Base-by-base conservation (phyloP, 2,329 filamentous ascomycete species). In the Tolypocladium ovalisporum region DNA sequence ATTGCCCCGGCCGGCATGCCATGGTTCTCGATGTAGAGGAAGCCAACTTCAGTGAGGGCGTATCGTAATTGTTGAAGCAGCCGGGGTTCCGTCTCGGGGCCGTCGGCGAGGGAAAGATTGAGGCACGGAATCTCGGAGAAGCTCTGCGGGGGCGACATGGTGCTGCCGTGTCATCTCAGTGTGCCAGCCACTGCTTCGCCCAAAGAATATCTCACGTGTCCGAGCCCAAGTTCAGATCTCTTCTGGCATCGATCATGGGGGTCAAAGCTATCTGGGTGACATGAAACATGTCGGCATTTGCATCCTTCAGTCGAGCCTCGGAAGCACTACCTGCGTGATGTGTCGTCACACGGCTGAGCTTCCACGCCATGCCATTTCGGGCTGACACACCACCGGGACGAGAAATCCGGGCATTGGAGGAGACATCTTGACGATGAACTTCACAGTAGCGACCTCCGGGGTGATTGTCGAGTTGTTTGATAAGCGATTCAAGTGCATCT, bases 21-120 rank as follows among this genome's bases (percentile, higher is more conserved):
- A 61, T 82, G 79, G 58, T 80, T 78, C 19, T 69, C 67, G 39
- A 83, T 65, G 61, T 82, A 82, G 4, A 83, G 70, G 59, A 83
- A 83, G 22, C 80, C 79, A 36, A 81, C 69, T 19, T 79, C 68
- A 47, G 76, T 75, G 7, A 82, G 66, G 8, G 79, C 77, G 47
- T 73, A 65, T 27, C 71, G 76, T 19, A 82, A 72, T 40, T 75
- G 65, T 9, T 60, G 29, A 1, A 82, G 72, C 0, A 81, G 67
- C 1, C 58, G 47, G 47, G 47, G 47, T 4, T 51, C 47, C 9
- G 47, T 51, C 9, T 10, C 29, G 10, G 47, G 27, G 19, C 34
- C 47, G 19, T 7, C 17, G 19, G 47, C 47, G 9, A 51, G 47
- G 29, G 47, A 51, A 19, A 51, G 47, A 17, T 51, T 29, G 3